These are phyloP conservation scores for Colletotrichum sp. DNA, from an alignment of 2,329 filamentous ascomycete genomes.

Conservation along the genomic window DNA sequence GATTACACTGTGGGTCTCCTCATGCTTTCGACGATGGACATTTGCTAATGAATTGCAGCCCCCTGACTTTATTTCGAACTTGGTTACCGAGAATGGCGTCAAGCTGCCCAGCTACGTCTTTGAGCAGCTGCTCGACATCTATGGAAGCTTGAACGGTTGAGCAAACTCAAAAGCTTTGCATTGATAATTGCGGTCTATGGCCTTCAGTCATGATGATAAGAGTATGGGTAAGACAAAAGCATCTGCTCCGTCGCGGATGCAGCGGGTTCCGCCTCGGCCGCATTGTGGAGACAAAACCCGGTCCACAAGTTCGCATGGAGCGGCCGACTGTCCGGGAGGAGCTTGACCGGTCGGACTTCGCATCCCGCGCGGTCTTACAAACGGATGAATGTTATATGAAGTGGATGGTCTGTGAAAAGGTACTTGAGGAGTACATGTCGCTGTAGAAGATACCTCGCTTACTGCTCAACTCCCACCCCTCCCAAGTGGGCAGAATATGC, in stretches of 20 bases:
- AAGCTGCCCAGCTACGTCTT: slow-evolving; percentile 73
- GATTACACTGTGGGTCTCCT: slow-evolving; percentile 70
- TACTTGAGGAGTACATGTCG: neutral
- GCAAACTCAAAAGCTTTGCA: neutral
- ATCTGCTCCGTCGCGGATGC: neutral
- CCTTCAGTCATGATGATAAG: neutral
- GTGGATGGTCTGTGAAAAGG: neutral
- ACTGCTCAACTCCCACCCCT: neutral
- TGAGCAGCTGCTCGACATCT: slow-evolving; percentile 72
- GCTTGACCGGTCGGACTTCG: neutral
- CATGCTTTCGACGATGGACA: neutral
- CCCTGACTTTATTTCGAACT: slow-evolving; percentile 71
- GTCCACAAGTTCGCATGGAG: neutral
- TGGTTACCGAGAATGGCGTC: slow-evolving; percentile 79
- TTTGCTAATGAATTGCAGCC: slow-evolving; percentile 50
- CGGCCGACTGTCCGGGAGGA: neutral
- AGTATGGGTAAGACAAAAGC: neutral
- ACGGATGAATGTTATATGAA: neutral
- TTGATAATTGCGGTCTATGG: neutral
- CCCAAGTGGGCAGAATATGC: neutral
- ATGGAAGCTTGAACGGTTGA: slow-evolving; percentile 42
- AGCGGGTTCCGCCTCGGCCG: neutral
- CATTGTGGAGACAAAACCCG: neutral
- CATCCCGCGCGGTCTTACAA: neutral
- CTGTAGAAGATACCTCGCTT: neutral